Evolutionary conservation across 805 yeast genomes (phyloP).

Genomic region (Komagataella phaffii): DNA sequence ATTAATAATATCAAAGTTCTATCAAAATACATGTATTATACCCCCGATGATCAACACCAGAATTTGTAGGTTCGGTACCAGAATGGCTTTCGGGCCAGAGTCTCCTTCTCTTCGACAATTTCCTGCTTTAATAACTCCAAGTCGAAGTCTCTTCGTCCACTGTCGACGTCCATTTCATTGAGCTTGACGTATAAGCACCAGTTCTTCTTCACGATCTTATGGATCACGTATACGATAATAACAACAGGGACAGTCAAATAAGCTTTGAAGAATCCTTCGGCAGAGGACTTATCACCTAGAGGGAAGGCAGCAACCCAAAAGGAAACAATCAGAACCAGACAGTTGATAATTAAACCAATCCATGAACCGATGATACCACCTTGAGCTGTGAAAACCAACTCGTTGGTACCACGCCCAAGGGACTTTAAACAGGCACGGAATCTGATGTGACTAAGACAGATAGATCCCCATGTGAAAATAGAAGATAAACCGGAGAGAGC

Average conservation of each 20-base stretch:
- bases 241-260: slow-evolving; percentile 57
- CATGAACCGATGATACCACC: slow-evolving; percentile 35
- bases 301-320: slow-evolving; percentile 66
- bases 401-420: slow-evolving; percentile 36
- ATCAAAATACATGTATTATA: background rate
- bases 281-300: slow-evolving; percentile 33
- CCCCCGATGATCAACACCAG: slow-evolving; percentile 27
- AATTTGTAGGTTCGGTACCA: slow-evolving; percentile 21
- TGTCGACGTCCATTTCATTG: slow-evolving; percentile 41
- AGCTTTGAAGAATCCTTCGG: slow-evolving; percentile 46
- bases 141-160: slow-evolving; percentile 14
- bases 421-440: slow-evolving; percentile 44
- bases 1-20: background rate
- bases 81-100: slow-evolving; percentile 15
- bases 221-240: slow-evolving; percentile 28
- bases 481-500: slow-evolving; percentile 38
- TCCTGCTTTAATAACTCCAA: slow-evolving; percentile 6
- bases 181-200: slow-evolving; percentile 26
- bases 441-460: slow-evolving; percentile 42
- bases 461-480: slow-evolving; percentile 45
- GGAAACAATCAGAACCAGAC: slow-evolving; percentile 27
- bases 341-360: slow-evolving; percentile 17
- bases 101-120: slow-evolving; percentile 36
- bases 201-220: slow-evolving; percentile 20
- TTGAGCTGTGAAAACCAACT: slow-evolving; percentile 37